Evolutionary conservation across 179 eudicot species (phyloP).

Genomic region (Nepenthes alata): DNA sequence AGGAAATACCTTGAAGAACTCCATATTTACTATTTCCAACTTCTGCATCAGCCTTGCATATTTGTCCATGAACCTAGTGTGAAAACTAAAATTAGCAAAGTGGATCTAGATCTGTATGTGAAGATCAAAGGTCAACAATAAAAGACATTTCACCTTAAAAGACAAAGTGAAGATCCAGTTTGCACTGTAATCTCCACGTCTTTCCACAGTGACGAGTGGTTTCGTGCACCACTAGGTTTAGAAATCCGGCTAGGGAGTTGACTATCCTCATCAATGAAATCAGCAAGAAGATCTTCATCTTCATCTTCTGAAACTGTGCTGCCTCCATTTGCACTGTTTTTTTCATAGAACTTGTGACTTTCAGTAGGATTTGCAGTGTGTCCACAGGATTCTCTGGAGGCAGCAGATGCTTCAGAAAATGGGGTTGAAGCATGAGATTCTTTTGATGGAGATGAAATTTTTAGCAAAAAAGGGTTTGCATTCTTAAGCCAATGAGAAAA

Average conservation of each 20-base stretch:
- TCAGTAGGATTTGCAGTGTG: conserved; percentile 12
- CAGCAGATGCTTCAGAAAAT: conserved; percentile 28
- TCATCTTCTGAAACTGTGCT: conserved; percentile 58
- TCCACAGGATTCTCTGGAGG: conserved; percentile 27
- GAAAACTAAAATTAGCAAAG: conserved; percentile 18
- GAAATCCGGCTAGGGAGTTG: conserved; percentile 87
- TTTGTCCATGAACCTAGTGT: conserved; percentile 80
- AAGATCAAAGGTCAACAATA: neutral
- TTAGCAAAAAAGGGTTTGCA: conserved; percentile 65
- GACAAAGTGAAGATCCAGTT: conserved; percentile 91
- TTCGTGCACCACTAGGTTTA: conserved; percentile 31
- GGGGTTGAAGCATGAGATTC: conserved; percentile 28
- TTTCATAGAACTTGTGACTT: conserved; percentile 14
- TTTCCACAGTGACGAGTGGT: conserved; percentile 40
- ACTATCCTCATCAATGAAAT: conserved; percentile 98
- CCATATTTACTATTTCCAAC: conserved; percentile 73
- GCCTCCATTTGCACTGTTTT: conserved; percentile 36
- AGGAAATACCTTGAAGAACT: conserved; percentile 63
- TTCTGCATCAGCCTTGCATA: conserved; percentile 96
- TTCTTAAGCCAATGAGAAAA: conserved; percentile 57
- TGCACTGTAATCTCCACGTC: conserved; percentile 60
- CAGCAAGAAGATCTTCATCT: conserved; percentile 95
- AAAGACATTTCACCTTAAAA: conserved; percentile 47
- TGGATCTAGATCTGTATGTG: conserved; percentile 5
- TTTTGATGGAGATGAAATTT: conserved; percentile 33